phyloP scores from a whole-genome alignment of 306 rosid species.

The Lathyrus sativus region DNA sequence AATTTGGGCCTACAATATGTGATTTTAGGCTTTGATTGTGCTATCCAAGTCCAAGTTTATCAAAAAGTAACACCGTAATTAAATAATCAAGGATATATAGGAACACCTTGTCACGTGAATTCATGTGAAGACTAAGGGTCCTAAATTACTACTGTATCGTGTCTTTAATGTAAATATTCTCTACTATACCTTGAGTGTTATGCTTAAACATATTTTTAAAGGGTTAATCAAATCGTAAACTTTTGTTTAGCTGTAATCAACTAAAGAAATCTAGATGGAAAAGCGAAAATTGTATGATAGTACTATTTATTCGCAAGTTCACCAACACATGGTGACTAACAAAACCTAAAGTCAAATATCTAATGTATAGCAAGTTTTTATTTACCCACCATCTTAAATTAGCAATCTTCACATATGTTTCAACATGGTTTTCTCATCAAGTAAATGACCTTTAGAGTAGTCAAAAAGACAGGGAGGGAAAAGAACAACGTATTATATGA shows the following conservation, averaged over 20 bases:
- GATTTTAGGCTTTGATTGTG: slow-evolving; percentile 46
- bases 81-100: slow-evolving; percentile 49
- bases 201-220: slow-evolving; percentile 43
- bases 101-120: slow-evolving; percentile 64
- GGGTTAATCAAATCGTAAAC: slow-evolving; percentile 32
- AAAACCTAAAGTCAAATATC: slow-evolving; percentile 36
- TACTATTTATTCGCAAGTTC: not conserved
- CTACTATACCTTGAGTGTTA: slow-evolving; percentile 31
- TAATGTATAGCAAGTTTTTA: not conserved
- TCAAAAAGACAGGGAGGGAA: slow-evolving; percentile 19
- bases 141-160: slow-evolving; percentile 36
- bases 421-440: not conserved
- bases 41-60: slow-evolving; percentile 41
- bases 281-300: not conserved
- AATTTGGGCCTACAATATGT: slow-evolving; percentile 39
- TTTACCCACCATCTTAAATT: slow-evolving; percentile 9
- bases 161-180: slow-evolving; percentile 30
- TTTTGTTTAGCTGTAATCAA: slow-evolving; percentile 4
- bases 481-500: not conserved
- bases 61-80: slow-evolving; percentile 30
- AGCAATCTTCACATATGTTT: slow-evolving; percentile 33
- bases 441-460: slow-evolving; percentile 35
- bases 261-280: not conserved
- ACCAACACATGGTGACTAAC: slow-evolving; percentile 12
- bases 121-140: slow-evolving; percentile 85